These are phyloP conservation scores for Chaetothyriales sp. DNA, from an alignment of 2,329 filamentous ascomycete species.

Conservation along the genomic window DNA sequence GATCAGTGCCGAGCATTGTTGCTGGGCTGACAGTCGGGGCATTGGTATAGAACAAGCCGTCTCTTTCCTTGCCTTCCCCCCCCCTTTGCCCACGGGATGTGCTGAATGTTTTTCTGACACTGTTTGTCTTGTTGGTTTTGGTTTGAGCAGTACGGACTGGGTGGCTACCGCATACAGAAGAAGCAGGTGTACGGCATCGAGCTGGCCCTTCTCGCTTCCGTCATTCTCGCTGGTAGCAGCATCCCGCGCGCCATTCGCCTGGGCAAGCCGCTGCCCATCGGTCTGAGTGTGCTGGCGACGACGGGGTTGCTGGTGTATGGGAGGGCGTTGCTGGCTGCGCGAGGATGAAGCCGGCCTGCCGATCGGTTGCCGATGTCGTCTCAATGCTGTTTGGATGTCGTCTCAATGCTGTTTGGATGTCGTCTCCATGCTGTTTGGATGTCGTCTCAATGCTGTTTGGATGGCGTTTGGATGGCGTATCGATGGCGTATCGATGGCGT, in stretches of 20 bases:
- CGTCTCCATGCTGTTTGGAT: no score
- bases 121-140: not conserved
- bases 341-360: not conserved
- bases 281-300: conserved; percentile 62
- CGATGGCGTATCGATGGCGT: no score
- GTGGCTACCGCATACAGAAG: conserved; percentile 66
- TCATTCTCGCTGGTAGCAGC: conserved; percentile 70
- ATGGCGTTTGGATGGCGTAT: no score
- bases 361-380: not conserved
- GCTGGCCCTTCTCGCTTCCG: conserved; percentile 71
- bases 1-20: conserved; percentile 72
- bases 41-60: conserved; percentile 34
- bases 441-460: no score
- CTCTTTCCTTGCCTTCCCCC: not conserved
- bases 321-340: conserved; percentile 41
- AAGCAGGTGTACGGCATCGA: conserved; percentile 71
- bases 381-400: no score
- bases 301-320: conserved; percentile 74
- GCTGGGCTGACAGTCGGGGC: conserved; percentile 73
- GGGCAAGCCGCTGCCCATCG: conserved; percentile 67
- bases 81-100: conserved; percentile 14
- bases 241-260: conserved; percentile 76
- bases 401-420: no score
- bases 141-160: conserved; percentile 51
- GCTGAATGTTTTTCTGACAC: not conserved